Conservation (phyloP, 352 stramenopile species). For the Pelagophyceae sp. region DNA sequence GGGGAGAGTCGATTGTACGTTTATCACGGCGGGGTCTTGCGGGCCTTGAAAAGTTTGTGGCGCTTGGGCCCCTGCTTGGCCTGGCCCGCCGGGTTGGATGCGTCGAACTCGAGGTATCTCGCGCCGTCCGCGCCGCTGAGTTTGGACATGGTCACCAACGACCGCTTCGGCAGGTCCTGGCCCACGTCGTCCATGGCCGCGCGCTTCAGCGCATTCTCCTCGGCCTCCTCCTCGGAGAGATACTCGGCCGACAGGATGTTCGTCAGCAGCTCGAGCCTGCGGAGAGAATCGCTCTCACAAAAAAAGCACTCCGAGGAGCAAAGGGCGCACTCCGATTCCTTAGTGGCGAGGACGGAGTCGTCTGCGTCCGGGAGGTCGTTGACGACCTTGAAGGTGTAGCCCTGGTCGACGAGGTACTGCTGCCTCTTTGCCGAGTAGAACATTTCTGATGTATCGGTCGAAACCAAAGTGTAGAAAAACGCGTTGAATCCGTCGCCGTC, state of each 20-base stretch:
- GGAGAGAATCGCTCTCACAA: too few species aligned
- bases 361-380: constrained; percentile 71
- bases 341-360: constrained; percentile 48
- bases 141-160: neutral
- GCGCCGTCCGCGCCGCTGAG: neutral
- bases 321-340: constrained; percentile 56
- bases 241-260: constrained; percentile 12
- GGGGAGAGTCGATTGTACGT: too few species aligned
- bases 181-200: constrained; percentile 9
- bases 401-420: constrained; percentile 98
- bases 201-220: constrained; percentile 21
- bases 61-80: neutral
- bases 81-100: neutral
- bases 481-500: constrained; percentile 91
- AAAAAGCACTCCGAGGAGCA: too few species aligned
- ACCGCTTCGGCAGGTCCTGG: neutral
- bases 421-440: constrained; percentile 98
- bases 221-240: constrained; percentile 16
- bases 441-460: constrained; percentile 98
- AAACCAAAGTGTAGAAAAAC: constrained; percentile 99
- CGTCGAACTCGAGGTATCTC: constrained; percentile 7
- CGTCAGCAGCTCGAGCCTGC: constrained; percentile 18
- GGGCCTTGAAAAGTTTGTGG: constrained; percentile 9
- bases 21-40: neutral
- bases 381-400: constrained; percentile 99